Evolutionary conservation across 108 stramenopile genomes (phyloP).

Genomic region (Skeletonema menzelii): DNA sequence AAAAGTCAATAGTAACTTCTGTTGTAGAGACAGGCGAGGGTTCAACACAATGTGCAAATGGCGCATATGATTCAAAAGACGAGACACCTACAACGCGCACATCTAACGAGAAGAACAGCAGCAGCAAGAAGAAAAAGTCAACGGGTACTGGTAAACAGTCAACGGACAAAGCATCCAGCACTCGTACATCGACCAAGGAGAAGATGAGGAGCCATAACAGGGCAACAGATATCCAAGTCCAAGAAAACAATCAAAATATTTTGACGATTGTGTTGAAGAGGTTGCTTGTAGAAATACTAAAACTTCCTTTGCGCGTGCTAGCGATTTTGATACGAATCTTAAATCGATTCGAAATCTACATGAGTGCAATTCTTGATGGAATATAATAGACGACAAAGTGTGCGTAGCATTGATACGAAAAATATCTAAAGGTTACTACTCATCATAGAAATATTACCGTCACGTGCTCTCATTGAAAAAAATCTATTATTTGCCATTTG

Average conservation of each 20-base stretch:
- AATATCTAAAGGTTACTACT: not conserved
- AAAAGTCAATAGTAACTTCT: not conserved
- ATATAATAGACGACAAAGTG: not conserved
- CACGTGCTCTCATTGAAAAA: no score
- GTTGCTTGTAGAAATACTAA: constrained; percentile 28
- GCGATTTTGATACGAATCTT: constrained; percentile 18
- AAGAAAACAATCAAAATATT: not conserved
- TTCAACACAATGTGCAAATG: no score
- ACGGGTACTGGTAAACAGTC: not conserved
- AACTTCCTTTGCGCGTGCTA: constrained; percentile 33
- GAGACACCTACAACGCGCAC: no score
- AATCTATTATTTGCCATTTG: no score
- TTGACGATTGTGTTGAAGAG: constrained; percentile 7
- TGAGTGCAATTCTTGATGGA: constrained; percentile 27
- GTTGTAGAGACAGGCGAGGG: not conserved
- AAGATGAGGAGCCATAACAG: not conserved
- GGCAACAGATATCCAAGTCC: not conserved
- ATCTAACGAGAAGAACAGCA: no score
- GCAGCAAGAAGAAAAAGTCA: no score
- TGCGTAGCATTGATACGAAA: not conserved
- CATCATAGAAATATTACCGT: no score
- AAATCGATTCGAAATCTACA: constrained; percentile 2
- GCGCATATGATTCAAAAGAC: no score
- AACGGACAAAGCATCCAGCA: not conserved
- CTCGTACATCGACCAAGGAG: not conserved